phyloP scores from a whole-genome alignment of 441 rosid species.

The Populus hybrid region DNA sequence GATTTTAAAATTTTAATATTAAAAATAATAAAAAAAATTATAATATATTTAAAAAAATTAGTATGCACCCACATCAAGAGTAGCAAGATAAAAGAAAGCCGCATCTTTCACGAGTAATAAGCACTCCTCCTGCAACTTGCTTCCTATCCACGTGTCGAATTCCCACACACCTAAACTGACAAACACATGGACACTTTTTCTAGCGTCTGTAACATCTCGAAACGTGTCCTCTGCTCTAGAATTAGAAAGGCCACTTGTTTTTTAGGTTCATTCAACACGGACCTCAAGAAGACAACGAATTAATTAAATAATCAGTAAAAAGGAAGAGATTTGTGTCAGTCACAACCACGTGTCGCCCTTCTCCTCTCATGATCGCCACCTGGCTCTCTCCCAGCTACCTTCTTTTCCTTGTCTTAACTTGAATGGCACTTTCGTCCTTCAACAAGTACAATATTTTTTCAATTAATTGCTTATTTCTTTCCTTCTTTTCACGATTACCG shows the following conservation, averaged over 20 bases:
- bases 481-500: neutral
- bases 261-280: slow-evolving; percentile 1
- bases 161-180: slow-evolving; percentile 5
- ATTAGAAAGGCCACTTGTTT: slow-evolving; percentile 19
- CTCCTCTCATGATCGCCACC: slow-evolving; percentile 55
- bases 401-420: neutral
- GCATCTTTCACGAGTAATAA: neutral
- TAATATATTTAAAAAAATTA: too few relatives aligned
- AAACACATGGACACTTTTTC: slow-evolving; percentile 28
- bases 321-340: slow-evolving; percentile 26
- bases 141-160: slow-evolving; percentile 24
- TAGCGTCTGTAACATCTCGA: neutral
- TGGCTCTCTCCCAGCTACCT: slow-evolving; percentile 41
- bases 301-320: neutral
- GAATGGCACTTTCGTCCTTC: slow-evolving; percentile 32
- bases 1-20: too few relatives aligned
- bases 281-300: slow-evolving; percentile 23
- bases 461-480: too few relatives aligned
- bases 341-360: slow-evolving; percentile 61
- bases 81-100: slow-evolving; percentile 14
- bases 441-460: neutral
- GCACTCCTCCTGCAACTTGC: neutral
- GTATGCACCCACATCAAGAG: too few relatives aligned
- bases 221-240: slow-evolving; percentile 28
- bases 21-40: too few relatives aligned